Evolutionary conservation across 139 green algal species (phyloP), one percentile per base, ranked within the genome.

Genomic region (Pleodorina starrii): DNA sequence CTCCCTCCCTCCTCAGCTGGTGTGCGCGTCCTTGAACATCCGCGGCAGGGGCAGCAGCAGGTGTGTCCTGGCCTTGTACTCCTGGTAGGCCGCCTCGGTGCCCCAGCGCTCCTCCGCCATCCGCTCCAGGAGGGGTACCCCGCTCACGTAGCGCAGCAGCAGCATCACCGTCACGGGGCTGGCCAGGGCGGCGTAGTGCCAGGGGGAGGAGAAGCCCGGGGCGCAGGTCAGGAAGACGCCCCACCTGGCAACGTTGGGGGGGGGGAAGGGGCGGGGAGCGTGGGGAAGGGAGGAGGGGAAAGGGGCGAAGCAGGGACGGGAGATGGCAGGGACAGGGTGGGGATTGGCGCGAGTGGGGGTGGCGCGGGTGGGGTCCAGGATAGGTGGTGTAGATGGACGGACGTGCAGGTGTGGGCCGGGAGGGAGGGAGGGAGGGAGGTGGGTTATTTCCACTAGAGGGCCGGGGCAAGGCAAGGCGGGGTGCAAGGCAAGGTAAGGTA

Each of bases 171-270:
- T 95, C 9, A 97, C 29, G 1, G 97, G 97, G 48, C 85, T 92
- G 35, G 84, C 89, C 27, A 97, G 84, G 40, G 93, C 76, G 7
- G 73, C 90, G 54, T 85, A 94, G 42, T 97, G 92, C 32, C 68
- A 75, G 17, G 73, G 40, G 17, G 69, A 48, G 44, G 48, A 80
- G 48, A 98, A 92, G 21, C 78, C 86, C 17, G 86, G 81, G 1
- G 86, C 51, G 72, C 89, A 93, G 27, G 91, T 91, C 17, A 95
- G 48, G 72, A 96, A 97, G 66, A 98, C 85, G 63, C 95, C 96
- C 91, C 91, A 96, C 93, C 94, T 94, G 84, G 40, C 83, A n/a
- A n/a, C n/a, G 75, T 36, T 7, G 38, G 32, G 48, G 2, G 69
- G 7, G 40, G 32, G 25, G 27, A 7, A 29, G 35, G 32, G 72